Evolutionary conservation across 2,329 filamentous ascomycete genomes (phyloP).

Genomic region (Lachnellula arida): DNA sequence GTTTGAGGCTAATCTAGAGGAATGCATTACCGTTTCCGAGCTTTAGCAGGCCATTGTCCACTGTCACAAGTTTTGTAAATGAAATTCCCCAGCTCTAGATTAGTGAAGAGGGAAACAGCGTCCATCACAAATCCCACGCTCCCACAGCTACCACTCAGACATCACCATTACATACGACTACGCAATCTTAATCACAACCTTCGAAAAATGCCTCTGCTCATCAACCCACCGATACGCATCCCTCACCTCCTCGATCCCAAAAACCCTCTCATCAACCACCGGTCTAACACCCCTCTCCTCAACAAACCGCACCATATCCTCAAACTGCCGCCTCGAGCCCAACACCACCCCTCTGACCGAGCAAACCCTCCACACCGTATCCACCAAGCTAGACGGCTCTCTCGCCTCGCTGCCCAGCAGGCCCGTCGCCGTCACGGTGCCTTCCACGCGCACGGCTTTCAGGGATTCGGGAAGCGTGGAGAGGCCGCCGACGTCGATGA

Average conservation of each 20-base stretch:
- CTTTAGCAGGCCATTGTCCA: too few relatives aligned
- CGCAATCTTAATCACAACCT: conserved; percentile 29
- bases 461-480: conserved; percentile 54
- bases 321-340: conserved; percentile 41
- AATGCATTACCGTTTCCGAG: too few relatives aligned
- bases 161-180: not conserved
- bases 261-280: conserved; percentile 39
- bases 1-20: too few relatives aligned
- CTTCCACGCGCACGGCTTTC: conserved; percentile 40
- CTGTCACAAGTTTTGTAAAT: too few relatives aligned
- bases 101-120: too few relatives aligned
- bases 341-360: conserved; percentile 42
- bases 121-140: too few relatives aligned
- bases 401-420: conserved; percentile 22
- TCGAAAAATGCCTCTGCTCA: conserved; percentile 44
- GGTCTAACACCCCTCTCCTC: conserved; percentile 40
- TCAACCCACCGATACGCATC: conserved; percentile 44
- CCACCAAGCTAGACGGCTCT: not conserved
- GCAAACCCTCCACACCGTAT: conserved; percentile 5
- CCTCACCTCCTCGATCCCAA: conserved; percentile 39
- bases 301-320: conserved; percentile 36
- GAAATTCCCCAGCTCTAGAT: too few relatives aligned
- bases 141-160: too few relatives aligned
- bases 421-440: conserved; percentile 33
- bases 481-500: conserved; percentile 44